Conservation (phyloP, 306 rosid genomes). For the Acacia acuminata region DNA sequence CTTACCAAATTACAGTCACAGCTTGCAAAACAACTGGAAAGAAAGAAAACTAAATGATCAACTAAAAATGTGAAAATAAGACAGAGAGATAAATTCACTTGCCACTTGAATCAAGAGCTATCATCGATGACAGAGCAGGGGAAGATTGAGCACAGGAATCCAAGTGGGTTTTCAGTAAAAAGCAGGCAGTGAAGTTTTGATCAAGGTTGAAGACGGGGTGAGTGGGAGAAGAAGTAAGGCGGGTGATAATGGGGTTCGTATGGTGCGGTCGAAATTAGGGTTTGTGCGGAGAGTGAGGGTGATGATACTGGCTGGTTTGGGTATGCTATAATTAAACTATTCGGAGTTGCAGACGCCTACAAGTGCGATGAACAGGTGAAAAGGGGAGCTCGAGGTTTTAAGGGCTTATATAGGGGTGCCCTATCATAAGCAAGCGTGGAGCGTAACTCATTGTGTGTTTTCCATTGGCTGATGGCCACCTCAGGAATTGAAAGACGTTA, state of each 20-base stretch:
- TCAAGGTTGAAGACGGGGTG: conserved; percentile 8
- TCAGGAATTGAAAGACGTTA: neutral
- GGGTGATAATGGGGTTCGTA: neutral
- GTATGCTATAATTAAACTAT: conserved; percentile 24
- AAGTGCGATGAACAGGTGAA: conserved; percentile 30
- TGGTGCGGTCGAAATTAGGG: conserved; percentile 42
- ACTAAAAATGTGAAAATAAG: neutral
- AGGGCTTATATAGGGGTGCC: conserved; percentile 20
- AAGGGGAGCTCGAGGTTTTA: neutral
- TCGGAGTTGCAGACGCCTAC: conserved; percentile 43
- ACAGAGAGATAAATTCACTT: conserved; percentile 23
- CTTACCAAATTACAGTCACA: conserved; percentile 1
- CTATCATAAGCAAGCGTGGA: neutral
- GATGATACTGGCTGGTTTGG: conserved; percentile 4
- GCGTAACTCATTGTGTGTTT: neutral
- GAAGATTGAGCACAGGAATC: neutral
- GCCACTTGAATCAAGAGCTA: conserved; percentile 19
- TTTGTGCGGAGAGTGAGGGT: conserved; percentile 35
- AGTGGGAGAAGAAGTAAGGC: neutral
- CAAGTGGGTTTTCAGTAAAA: conserved; percentile 22
- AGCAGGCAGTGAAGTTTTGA: neutral
- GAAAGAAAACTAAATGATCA: neutral
- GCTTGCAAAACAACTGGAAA: conserved; percentile 7
- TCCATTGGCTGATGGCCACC: neutral
- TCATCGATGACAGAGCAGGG: neutral